These are phyloP conservation scores for Neofusicoccum cordaticola DNA, from an alignment of 2,329 filamentous ascomycete species.

Conservation along the genomic window DNA sequence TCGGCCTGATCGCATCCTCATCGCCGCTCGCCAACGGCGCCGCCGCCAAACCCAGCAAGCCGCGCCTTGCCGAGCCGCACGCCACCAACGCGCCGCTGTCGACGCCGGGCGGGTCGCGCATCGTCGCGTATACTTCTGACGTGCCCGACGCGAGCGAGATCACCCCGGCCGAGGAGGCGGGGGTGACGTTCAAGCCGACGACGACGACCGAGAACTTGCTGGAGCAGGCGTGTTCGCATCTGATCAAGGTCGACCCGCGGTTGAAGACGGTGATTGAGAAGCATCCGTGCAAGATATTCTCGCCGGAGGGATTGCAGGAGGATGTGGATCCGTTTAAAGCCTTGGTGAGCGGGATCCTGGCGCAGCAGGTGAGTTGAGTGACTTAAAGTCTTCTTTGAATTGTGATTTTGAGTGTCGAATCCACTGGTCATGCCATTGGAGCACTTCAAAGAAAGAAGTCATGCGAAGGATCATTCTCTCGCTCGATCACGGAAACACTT, in stretches of 20 bases:
- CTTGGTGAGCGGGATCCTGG: constrained; percentile 83
- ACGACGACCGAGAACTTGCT: constrained; percentile 71
- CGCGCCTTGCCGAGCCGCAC: constrained; percentile 60
- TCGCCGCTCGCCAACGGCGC: constrained; percentile 18
- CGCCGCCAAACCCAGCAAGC: constrained; percentile 26
- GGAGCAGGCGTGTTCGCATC: constrained; percentile 69
- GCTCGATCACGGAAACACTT: too few species aligned
- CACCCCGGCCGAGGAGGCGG: constrained; percentile 22
- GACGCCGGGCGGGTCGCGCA: constrained; percentile 66
- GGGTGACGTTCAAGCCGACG: constrained; percentile 32
- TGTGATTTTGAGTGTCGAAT: too few species aligned
- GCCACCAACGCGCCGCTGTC: constrained; percentile 67
- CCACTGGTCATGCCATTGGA: too few species aligned
- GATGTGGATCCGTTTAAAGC: constrained; percentile 83
- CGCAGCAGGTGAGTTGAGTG: constrained; percentile 64
- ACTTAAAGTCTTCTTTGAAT: too few species aligned
- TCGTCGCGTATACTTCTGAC: constrained; percentile 47
- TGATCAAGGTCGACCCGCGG: constrained; percentile 69
- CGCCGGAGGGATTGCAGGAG: constrained; percentile 76
- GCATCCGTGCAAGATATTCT: constrained; percentile 76
- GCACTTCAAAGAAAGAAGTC: too few species aligned
- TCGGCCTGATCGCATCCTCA: constrained; percentile 45
- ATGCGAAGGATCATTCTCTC: too few species aligned
- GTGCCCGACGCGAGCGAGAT: neutral
- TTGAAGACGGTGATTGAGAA: constrained; percentile 70